Percentiles rank a stretch among this genome's conserved stretches.
phyloP scores from a whole-genome alignment of 1,139 yeast genomes.

The Nakaseomyces kungkrabaensis region DNA sequence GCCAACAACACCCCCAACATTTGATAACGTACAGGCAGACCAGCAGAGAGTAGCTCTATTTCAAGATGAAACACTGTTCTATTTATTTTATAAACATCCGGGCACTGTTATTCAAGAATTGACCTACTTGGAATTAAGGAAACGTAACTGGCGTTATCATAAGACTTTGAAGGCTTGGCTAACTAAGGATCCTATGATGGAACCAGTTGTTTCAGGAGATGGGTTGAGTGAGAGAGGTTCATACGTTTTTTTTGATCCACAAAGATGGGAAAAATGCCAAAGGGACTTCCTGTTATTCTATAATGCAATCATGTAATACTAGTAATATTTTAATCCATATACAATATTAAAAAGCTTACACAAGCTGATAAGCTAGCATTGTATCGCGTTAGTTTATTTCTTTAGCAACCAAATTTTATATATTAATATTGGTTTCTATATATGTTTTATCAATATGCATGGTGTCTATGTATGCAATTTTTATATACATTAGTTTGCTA shows the following conservation, averaged over 20 bases:
- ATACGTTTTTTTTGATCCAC: constrained; percentile 94
- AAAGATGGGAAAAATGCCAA: constrained; percentile 90
- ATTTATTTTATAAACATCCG: constrained; percentile 88
- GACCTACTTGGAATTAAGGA: constrained; percentile 81
- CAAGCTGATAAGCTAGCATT: no score
- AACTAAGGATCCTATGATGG: constrained; percentile 85
- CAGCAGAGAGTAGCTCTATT: constrained; percentile 68
- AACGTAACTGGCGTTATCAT: constrained; percentile 94
- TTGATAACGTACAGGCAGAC: constrained; percentile 35
- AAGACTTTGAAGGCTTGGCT: constrained; percentile 94
- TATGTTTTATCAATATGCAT: no score
- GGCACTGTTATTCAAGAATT: constrained; percentile 88
- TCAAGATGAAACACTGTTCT: constrained; percentile 87
- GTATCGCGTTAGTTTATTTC: no score
- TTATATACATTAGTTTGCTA: constrained; percentile 4
- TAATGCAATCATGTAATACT: constrained; percentile 36
- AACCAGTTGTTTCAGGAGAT: constrained; percentile 69
- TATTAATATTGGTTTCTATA: no score
- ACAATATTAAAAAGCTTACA: background rate
- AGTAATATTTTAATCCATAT: background rate
- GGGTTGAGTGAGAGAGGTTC: constrained; percentile 83
- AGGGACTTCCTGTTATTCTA: constrained; percentile 69
- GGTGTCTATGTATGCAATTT: no score
- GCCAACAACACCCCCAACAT: constrained; percentile 26
- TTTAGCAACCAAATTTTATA: no score